Evolutionary conservation across 257 asterid species (phyloP).

Genomic region (Solanum clarkiae): DNA sequence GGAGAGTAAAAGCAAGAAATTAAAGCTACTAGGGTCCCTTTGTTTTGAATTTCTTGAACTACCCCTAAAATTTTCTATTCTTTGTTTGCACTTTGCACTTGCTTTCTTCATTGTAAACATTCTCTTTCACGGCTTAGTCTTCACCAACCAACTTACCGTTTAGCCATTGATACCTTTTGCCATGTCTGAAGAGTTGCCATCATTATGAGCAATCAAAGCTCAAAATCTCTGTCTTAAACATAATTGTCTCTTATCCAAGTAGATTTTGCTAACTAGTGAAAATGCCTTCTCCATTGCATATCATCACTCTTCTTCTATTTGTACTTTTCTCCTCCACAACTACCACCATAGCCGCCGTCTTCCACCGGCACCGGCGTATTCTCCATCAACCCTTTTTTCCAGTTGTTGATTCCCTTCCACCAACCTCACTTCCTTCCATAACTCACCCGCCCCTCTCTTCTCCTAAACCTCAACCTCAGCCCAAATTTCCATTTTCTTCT

Average conservation of each 20-base stretch:
- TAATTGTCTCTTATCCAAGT: neutral
- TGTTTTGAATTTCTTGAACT: neutral
- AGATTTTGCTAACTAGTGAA: neutral
- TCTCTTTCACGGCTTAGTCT: neutral
- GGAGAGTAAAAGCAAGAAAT: neutral
- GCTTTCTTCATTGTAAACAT: neutral
- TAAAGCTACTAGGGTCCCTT: neutral
- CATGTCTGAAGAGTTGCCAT: neutral
- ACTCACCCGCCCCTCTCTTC: constrained; percentile 29
- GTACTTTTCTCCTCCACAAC: neutral
- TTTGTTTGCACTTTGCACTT: neutral
- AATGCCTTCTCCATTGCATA: neutral
- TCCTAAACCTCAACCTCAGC: constrained; percentile 9
- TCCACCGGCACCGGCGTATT: constrained; percentile 32
- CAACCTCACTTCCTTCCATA: constrained; percentile 13
- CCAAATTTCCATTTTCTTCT: neutral
- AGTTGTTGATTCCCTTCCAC: constrained; percentile 22
- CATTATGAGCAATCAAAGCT: neutral
- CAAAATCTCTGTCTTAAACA: neutral
- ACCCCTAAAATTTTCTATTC: neutral
- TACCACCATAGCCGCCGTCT: constrained; percentile 13
- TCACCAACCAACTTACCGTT: neutral
- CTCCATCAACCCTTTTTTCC: constrained; percentile 72
- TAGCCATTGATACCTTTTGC: neutral
- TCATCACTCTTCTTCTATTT: neutral